Base-by-base conservation (phyloP, 2,329 filamentous ascomycete species). In the Cephalotrichum gorgonifer region DNA sequence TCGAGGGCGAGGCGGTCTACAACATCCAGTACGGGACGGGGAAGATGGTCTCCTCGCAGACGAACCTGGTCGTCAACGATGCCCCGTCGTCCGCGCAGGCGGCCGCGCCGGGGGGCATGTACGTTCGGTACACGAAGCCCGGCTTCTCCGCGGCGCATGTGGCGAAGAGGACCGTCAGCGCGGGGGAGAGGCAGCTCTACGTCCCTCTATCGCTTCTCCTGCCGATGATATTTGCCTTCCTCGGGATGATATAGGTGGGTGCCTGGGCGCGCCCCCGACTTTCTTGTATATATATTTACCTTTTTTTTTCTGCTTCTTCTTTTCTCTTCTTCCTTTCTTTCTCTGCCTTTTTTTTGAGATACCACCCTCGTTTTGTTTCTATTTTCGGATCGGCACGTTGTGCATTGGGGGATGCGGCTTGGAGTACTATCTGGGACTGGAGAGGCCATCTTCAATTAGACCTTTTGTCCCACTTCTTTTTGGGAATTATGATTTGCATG, bases 21-120 rank as follows among this genome's bases (percentile, higher is more conserved):
- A 75, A 79, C 61, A 70, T 79, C 52, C 58, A 63, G 55, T 79
- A 78, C 55, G 68, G 67, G 28, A 71, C 72, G 15, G 76, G 76
- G 43, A 59, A 69, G 47, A 60, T 22, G 8, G 12, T 42, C 25
- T 43, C 46, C n/a, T 42, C 48, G 12, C 28, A 23, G n/a, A 27
- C 48, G 4, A 43, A 43, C 42, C 43, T 25, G 31, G 43, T 27
- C n/a, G 41, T 44, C 17, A 33, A 38, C 28, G 30, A 43, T 30
- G 44, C 44, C n/a, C 26, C 28, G 8, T 39, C 31, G 2, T 48
- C 31, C 26, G n/a, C 11, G 33, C 33, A 35, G 38, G 35, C 30
- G 6, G 26, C 39, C 15, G 30, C 47, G 14, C 5, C 43, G 7
- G 20, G 17, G 35, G 17, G 9, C 17, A 20, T 20, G 35, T n/a